Evolutionary conservation across 495 filamentous ascomycete species (phyloP).

Genomic region (Hypoxylon perforatum): DNA sequence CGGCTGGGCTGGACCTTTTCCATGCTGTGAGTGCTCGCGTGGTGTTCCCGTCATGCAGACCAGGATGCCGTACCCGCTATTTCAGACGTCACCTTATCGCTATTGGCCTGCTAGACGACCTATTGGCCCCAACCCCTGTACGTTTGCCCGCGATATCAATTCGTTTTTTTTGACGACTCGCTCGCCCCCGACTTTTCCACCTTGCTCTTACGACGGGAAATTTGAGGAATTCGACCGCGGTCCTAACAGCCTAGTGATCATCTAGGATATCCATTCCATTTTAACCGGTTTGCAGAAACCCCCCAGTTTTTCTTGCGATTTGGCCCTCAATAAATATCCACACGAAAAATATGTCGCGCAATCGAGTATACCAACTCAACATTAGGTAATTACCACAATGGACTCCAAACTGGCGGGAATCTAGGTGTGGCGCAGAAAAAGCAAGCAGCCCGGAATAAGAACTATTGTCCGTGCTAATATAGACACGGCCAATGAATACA

Average conservation of each 20-base stretch:
- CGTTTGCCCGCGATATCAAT: slow-evolving; percentile 44
- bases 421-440: slow-evolving; percentile 7
- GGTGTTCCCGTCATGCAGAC: slow-evolving; percentile 39
- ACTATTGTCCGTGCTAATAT: neutral
- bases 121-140: slow-evolving; percentile 35
- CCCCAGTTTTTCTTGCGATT: neutral
- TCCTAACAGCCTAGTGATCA: neutral
- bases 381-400: too few relatives aligned
- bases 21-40: slow-evolving; percentile 30
- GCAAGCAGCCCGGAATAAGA: neutral
- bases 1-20: slow-evolving; percentile 23
- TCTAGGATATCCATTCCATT: neutral
- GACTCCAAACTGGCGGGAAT: slow-evolving; percentile 5
- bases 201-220: slow-evolving; percentile 9
- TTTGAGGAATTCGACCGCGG: neutral
- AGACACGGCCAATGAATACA: slow-evolving; percentile 10
- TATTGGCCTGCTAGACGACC: slow-evolving; percentile 38
- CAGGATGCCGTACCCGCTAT: slow-evolving; percentile 22
- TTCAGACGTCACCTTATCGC: slow-evolving; percentile 39
- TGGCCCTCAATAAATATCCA: neutral
- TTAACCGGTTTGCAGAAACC: neutral
- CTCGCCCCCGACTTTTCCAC: slow-evolving; percentile 14
- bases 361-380: too few relatives aligned
- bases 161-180: slow-evolving; percentile 26
- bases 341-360: neutral